A percentile compares a stretch with the other conserved stretches of the same genome.
These are phyloP conservation scores for Microthlaspi erraticum DNA, from an alignment of 345 rosid genomes.

Conservation along the genomic window DNA sequence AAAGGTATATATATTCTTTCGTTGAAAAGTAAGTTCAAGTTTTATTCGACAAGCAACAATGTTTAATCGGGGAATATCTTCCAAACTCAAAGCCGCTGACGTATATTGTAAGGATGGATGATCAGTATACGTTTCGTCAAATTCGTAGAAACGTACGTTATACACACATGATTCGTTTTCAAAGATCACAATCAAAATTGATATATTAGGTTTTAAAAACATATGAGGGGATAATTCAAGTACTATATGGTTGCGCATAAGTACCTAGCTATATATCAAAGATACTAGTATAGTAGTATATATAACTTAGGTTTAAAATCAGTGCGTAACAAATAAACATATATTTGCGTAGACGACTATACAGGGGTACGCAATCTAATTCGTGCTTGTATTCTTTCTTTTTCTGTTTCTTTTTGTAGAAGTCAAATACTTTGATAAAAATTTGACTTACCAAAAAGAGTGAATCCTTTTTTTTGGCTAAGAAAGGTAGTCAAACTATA, in stretches of 20 bases:
- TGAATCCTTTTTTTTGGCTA: not conserved
- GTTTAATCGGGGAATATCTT: slow-evolving; percentile 30
- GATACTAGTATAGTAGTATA: not conserved
- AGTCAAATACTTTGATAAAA: slow-evolving; percentile 30
- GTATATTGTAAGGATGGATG: slow-evolving; percentile 7
- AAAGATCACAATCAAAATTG: not conserved
- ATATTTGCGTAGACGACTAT: slow-evolving; percentile 3
- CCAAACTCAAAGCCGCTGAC: slow-evolving; percentile 2
- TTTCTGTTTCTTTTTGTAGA: not conserved
- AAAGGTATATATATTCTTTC: slow-evolving; percentile 16
- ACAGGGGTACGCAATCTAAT: slow-evolving; percentile 16
- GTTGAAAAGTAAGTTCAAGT: slow-evolving; percentile 22
- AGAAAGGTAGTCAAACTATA: slow-evolving; percentile 6
- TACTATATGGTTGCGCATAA: not conserved
- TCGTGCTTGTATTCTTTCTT: not conserved
- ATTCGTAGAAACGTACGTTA: not conserved
- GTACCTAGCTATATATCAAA: slow-evolving; percentile 1
- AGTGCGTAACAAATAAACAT: slow-evolving; percentile 32
- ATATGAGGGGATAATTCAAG: not conserved
- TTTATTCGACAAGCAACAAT: slow-evolving; percentile 33
- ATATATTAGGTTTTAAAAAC: not conserved
- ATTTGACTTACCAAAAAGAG: slow-evolving; percentile 19
- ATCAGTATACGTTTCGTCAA: slow-evolving; percentile 1
- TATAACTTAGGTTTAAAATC: slow-evolving; percentile 15
- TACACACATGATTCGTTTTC: too few relatives aligned